A percentile compares a stretch with the other conserved stretches of the same genome.
These are phyloP conservation scores for Nidularia sp. DNA, from an alignment of 768 basidiomycete species.

Conservation along the genomic window DNA sequence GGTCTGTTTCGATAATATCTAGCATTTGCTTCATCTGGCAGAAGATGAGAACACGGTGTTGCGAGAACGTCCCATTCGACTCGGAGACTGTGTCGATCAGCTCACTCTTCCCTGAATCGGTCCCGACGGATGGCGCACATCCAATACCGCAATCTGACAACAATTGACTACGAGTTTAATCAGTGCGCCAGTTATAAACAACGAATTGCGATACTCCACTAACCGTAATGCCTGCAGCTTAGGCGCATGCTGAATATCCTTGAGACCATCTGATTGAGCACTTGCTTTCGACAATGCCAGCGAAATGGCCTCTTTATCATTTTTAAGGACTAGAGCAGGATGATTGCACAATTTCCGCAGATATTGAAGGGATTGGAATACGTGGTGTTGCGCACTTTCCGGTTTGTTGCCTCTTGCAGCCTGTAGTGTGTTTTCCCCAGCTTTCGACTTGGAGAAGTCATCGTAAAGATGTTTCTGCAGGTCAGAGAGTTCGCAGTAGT, in stretches of 20 bases:
- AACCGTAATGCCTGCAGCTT: conserved; percentile 90
- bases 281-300: conserved; percentile 56
- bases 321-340: conserved; percentile 86
- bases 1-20: conserved; percentile 90
- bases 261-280: conserved; percentile 41
- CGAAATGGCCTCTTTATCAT: conserved; percentile 53
- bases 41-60: conserved; percentile 98
- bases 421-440: conserved; percentile 65
- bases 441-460: conserved; percentile 82
- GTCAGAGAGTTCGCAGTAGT: conserved; percentile 95
- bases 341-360: conserved; percentile 98
- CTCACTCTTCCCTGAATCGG: conserved; percentile 66
- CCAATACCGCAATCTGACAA: conserved; percentile 95
- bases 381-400: conserved; percentile 67
- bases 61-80: conserved; percentile 66
- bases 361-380: conserved; percentile 97
- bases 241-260: conserved; percentile 88
- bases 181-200: conserved; percentile 2
- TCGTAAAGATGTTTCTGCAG: conserved; percentile 94
- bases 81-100: conserved; percentile 55
- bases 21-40: conserved; percentile 99
- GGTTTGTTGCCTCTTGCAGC: conserved; percentile 31
- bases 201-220: conserved; percentile 14
- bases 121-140: conserved; percentile 27
- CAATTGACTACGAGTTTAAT: conserved; percentile 64